These are phyloP conservation scores for Didymella exigua DNA, from an alignment of 2,329 filamentous ascomycete species.

Conservation along the genomic window DNA sequence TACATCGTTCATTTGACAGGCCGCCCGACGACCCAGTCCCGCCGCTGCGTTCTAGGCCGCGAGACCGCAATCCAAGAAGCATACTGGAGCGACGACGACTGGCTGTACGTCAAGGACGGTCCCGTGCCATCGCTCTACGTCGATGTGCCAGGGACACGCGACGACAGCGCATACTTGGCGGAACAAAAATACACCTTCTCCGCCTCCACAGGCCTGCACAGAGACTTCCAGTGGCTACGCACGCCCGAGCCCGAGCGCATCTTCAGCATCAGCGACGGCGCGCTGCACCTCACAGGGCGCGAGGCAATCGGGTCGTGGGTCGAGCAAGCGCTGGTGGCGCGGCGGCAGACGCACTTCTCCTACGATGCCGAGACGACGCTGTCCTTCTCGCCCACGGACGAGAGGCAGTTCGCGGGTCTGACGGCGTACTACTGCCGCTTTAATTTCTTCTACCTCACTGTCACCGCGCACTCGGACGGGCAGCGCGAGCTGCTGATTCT, in stretches of 20 bases:
- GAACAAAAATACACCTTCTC: slow-evolving; percentile 56
- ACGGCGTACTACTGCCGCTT: slow-evolving; percentile 68
- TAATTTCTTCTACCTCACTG: slow-evolving; percentile 69
- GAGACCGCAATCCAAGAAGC: slow-evolving; percentile 61
- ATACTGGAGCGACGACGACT: slow-evolving; percentile 65
- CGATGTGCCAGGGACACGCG: slow-evolving; percentile 35
- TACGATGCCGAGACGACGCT: slow-evolving; percentile 65
- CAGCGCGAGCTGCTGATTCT: slow-evolving; percentile 64
- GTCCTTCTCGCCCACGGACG: slow-evolving; percentile 61
- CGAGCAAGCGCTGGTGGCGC: slow-evolving; percentile 60
- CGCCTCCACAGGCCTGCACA: slow-evolving; percentile 53
- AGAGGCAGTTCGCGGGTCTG: slow-evolving; percentile 66
- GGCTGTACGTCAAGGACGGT: slow-evolving; percentile 66
- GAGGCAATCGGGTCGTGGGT: slow-evolving; percentile 57
- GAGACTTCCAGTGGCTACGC: slow-evolving; percentile 63
- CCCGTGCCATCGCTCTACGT: slow-evolving; percentile 52
- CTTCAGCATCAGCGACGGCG: slow-evolving; percentile 52
- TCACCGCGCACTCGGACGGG: slow-evolving; percentile 62
- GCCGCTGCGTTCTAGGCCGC: slow-evolving; percentile 45
- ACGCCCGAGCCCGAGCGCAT: slow-evolving; percentile 57
- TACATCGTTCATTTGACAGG: slow-evolving; percentile 45
- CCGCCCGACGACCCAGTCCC: slow-evolving; percentile 40
- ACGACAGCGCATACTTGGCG: slow-evolving; percentile 47
- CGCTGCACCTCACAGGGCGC: slow-evolving; percentile 60
- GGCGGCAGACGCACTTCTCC: slow-evolving; percentile 64